Conservation (phyloP, 1,284 basidiomycete genomes). For the Heliocybe sulcata region DNA sequence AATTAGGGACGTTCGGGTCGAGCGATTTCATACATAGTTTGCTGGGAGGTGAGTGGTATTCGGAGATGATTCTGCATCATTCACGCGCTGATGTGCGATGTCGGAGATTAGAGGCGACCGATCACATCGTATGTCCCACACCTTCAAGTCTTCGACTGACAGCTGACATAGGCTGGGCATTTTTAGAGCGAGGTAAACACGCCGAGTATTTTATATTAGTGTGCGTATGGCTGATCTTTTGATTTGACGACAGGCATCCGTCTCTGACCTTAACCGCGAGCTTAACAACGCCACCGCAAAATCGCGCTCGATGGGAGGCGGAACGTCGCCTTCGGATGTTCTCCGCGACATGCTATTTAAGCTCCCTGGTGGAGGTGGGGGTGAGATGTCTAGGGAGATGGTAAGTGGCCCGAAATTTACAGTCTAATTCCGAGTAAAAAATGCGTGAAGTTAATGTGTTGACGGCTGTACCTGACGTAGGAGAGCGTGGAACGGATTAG, state of each 20-base stretch:
- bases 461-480: background rate
- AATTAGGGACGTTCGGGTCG: conserved; percentile 72
- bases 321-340: conserved; percentile 28
- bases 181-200: conserved; percentile 31
- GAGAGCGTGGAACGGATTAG: conserved; percentile 69
- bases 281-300: conserved; percentile 63
- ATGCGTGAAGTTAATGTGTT: background rate
- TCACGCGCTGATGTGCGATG: too few species aligned
- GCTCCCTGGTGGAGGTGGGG: conserved; percentile 52
- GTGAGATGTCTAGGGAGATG: conserved; percentile 68
- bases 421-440: background rate
- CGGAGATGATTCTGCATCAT: too few species aligned
- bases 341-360: conserved; percentile 50
- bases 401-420: background rate
- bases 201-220: too few species aligned
- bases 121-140: conserved; percentile 53
- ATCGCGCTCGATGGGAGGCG: conserved; percentile 33
- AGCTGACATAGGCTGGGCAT: background rate
- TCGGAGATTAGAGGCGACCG: conserved; percentile 47
- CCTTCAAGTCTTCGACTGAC: background rate
- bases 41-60: conserved; percentile 46
- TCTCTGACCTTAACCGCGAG: conserved; percentile 81
- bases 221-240: too few species aligned
- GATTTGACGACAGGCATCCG: conserved; percentile 70
- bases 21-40: conserved; percentile 82